phyloP scores from a whole-genome alignment of 1,139 yeast species.

The Candida labiduridarum region DNA sequence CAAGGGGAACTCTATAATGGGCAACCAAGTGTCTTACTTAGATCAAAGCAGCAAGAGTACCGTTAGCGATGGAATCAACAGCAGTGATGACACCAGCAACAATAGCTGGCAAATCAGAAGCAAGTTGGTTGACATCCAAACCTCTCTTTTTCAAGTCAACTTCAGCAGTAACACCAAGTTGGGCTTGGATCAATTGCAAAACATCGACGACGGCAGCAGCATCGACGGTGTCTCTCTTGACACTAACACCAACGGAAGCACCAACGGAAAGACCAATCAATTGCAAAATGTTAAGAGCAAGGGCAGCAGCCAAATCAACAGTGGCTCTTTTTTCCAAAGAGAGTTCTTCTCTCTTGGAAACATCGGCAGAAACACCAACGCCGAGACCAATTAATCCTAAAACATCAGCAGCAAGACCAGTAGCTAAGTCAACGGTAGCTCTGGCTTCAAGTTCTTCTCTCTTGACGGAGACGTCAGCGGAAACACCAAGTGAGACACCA shows the following conservation, averaged over 20 bases:
- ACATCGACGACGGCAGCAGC: slow-evolving; percentile 1
- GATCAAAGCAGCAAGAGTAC: neutral
- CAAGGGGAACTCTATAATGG: neutral
- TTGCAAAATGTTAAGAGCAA: neutral
- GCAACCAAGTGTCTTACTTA: neutral
- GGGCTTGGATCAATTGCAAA: neutral
- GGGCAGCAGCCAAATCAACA: slow-evolving; percentile 2
- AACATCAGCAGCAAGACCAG: slow-evolving; percentile 4
- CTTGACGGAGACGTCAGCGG: neutral
- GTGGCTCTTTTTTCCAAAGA: slow-evolving; percentile 1
- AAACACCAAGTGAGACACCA: slow-evolving; percentile 3
- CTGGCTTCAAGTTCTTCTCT: slow-evolving; percentile 2
- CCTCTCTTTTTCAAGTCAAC: slow-evolving; percentile 1
- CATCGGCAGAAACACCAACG: neutral
- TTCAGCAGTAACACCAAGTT: neutral
- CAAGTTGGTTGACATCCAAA: neutral
- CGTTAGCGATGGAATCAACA: slow-evolving; percentile 1
- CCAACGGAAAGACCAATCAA: slow-evolving; percentile 4
- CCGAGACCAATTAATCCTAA: neutral
- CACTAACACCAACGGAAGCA: neutral
- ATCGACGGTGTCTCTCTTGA: slow-evolving; percentile 5
- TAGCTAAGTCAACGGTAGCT: neutral
- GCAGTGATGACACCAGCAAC: slow-evolving; percentile 2
- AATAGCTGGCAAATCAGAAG: neutral
- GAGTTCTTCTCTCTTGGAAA: slow-evolving; percentile 1